A percentile compares a stretch with the other conserved stretches of the same genome.
Evolutionary conservation across 768 basidiomycete species (phyloP).

Genomic region (Lepiota venenata): DNA sequence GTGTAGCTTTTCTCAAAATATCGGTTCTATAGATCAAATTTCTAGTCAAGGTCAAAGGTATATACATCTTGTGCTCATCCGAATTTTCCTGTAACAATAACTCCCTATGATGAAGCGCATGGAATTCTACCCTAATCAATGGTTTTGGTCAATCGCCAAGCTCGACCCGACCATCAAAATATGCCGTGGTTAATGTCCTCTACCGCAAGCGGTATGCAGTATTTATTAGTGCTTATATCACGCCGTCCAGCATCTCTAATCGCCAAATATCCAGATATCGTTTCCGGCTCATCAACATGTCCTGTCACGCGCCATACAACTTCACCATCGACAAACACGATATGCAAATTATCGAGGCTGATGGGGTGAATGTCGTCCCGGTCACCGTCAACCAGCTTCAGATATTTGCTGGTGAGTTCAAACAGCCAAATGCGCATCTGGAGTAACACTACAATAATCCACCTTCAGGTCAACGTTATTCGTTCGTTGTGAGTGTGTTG

Average conservation of each 20-base stretch:
- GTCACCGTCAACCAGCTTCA: constrained; percentile 34
- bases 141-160: constrained; percentile 6
- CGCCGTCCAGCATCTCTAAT: constrained; percentile 35
- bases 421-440: constrained; percentile 16
- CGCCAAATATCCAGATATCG: constrained; percentile 33
- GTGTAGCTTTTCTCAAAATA: neutral
- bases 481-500: constrained; percentile 26
- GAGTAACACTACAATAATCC: constrained; percentile 27
- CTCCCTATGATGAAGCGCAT: constrained; percentile 16
- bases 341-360: constrained; percentile 24
- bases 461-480: constrained; percentile 43
- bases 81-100: constrained; percentile 39
- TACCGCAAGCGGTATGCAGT: constrained; percentile 29
- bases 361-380: constrained; percentile 28
- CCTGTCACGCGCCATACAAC: constrained; percentile 35
- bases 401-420: constrained; percentile 29
- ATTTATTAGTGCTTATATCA: constrained; percentile 14
- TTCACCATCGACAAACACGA: constrained; percentile 42
- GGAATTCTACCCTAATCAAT: constrained; percentile 12
- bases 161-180: too few relatives aligned
- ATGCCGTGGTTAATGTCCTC: too few relatives aligned
- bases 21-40: neutral
- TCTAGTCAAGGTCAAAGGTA: neutral
- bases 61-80: too few relatives aligned
- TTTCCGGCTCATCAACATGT: constrained; percentile 38